Evolutionary conservation across 306 rosid species (phyloP).

Genomic region (Quercus cerris): DNA sequence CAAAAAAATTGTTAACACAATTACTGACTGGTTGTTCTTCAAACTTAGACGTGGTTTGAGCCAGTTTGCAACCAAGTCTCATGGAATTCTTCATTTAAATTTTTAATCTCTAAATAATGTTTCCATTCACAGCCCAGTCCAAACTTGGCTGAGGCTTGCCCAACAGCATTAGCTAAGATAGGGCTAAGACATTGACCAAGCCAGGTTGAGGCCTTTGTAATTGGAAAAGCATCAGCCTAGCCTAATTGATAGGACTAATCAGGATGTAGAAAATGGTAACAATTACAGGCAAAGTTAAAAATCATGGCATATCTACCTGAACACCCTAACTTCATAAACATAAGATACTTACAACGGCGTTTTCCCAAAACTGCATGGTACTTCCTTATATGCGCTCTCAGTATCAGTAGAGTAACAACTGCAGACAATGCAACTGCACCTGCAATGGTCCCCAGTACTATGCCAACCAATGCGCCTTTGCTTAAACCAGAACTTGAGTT

Average conservation of each 20-base stretch:
- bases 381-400: not conserved
- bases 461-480: not conserved
- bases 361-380: not conserved
- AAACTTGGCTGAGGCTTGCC: not conserved
- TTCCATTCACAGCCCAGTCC: not conserved
- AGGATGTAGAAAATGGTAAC: not conserved
- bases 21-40: too few relatives aligned
- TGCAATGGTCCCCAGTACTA: not conserved
- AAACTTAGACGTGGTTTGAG: not conserved
- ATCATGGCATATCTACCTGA: not conserved
- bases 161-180: not conserved
- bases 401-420: not conserved
- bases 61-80: not conserved
- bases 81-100: too few relatives aligned
- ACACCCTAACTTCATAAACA: not conserved
- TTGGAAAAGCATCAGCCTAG: not conserved
- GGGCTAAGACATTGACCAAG: not conserved
- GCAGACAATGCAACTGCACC: not conserved
- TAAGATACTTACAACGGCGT: not conserved
- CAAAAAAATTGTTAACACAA: too few relatives aligned
- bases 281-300: not conserved
- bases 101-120: not conserved
- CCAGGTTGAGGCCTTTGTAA: not conserved
- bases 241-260: not conserved
- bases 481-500: not conserved